phyloP scores from a whole-genome alignment of 2,329 filamentous ascomycete species.

The Sarocladium kiliense region DNA sequence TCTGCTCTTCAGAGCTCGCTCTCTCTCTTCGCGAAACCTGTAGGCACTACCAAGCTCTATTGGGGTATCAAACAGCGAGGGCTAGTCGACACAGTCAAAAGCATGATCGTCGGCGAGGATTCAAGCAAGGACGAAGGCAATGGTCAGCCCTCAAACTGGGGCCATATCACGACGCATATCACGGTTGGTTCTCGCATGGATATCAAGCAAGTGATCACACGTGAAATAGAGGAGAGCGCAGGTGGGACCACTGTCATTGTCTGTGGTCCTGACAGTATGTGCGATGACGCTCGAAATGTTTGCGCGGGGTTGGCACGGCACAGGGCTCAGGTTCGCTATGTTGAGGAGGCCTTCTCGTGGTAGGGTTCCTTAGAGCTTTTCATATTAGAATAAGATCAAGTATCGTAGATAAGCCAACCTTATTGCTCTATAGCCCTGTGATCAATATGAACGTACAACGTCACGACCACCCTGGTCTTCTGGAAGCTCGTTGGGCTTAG shows the following conservation, averaged over 20 bases:
- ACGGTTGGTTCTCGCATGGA: constrained; percentile 2
- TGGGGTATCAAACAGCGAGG: constrained; percentile 12
- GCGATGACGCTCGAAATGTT: constrained; percentile 13
- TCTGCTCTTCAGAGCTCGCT: background rate
- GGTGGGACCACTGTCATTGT: constrained; percentile 12
- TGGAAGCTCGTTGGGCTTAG: no score
- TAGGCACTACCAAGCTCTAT: constrained; percentile 12
- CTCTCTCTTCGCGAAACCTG: background rate
- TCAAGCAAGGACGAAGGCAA: background rate
- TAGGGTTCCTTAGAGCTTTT: no score
- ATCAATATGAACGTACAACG: no score
- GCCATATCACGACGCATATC: constrained; percentile 12
- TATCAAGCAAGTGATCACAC: constrained; percentile 1
- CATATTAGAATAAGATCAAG: no score
- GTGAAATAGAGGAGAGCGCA: constrained; percentile 7
- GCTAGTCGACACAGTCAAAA: background rate
- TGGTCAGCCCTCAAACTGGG: constrained; percentile 5
- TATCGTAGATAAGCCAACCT: no score
- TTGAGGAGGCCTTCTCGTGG: constrained; percentile 12
- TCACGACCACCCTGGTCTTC: no score
- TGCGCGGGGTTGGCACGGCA: constrained; percentile 11
- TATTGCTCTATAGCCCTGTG: no score
- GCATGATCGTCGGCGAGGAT: background rate
- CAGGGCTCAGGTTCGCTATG: constrained; percentile 10
- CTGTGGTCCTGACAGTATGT: constrained; percentile 14